Conservation (phyloP, 2,329 filamentous ascomycete genomes). For the Diaporthe eres region DNA sequence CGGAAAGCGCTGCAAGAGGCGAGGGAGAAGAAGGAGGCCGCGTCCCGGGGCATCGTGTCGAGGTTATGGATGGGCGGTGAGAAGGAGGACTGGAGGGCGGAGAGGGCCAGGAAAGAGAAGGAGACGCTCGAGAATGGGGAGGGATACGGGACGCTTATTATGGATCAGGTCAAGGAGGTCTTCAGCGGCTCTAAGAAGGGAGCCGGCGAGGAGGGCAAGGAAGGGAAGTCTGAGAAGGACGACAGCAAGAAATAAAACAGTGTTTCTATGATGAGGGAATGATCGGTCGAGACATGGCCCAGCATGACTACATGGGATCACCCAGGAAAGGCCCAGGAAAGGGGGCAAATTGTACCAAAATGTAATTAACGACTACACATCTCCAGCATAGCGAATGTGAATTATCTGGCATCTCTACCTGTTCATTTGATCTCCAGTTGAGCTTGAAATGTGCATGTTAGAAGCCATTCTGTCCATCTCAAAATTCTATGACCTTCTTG, state of each 20-base stretch:
- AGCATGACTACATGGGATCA: background rate
- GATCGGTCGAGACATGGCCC: background rate
- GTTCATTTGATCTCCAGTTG: no score
- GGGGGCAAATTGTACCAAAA: background rate
- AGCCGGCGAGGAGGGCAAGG: slow-evolving; percentile 48
- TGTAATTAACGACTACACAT: slow-evolving; percentile 28
- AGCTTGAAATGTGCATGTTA: background rate
- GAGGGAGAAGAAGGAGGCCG: slow-evolving; percentile 41
- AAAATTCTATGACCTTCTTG: background rate
- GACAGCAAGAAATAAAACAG: slow-evolving; percentile 40
- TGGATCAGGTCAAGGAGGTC: slow-evolving; percentile 70
- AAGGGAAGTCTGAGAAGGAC: slow-evolving; percentile 49
- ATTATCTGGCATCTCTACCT: background rate
- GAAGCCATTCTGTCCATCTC: background rate
- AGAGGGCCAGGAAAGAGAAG: slow-evolving; percentile 65
- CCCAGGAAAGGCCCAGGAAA: background rate
- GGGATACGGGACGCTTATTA: slow-evolving; percentile 69
- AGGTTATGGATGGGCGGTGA: slow-evolving; percentile 73
- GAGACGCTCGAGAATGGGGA: slow-evolving; percentile 69
- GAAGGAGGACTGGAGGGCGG: slow-evolving; percentile 66
- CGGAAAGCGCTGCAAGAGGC: slow-evolving; percentile 51
- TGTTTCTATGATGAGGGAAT: background rate
- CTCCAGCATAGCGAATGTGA: slow-evolving; percentile 4
- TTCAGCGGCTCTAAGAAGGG: slow-evolving; percentile 51
- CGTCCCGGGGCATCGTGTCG: slow-evolving; percentile 53